Percentiles rank a stretch among this genome's conserved stretches.
Evolutionary conservation across 768 basidiomycete species (phyloP).

Genomic region (Chalciporus piperatus): DNA sequence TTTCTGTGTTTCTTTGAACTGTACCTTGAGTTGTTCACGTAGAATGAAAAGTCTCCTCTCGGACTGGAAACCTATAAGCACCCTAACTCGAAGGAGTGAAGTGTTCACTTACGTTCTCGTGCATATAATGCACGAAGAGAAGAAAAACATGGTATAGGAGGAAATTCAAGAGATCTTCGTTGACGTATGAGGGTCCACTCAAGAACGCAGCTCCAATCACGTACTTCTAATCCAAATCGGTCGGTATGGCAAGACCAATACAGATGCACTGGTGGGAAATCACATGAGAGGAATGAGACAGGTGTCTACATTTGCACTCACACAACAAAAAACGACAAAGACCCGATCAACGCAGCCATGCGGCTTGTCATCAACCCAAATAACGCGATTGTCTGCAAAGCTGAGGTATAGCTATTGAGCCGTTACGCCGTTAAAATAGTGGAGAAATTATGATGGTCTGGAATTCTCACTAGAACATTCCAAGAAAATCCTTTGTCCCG

Average conservation of each 20-base stretch:
- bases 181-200: slow-evolving; percentile 4
- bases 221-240: slow-evolving; percentile 37
- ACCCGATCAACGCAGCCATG: slow-evolving; percentile 61
- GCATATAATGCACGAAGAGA: slow-evolving; percentile 70
- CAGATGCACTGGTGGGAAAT: slow-evolving; percentile 28
- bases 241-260: slow-evolving; percentile 38
- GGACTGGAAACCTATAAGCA: slow-evolving; percentile 21
- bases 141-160: slow-evolving; percentile 78
- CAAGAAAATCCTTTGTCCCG: slow-evolving; percentile 40
- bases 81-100: neutral
- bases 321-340: slow-evolving; percentile 53
- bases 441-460: neutral
- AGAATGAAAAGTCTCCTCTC: slow-evolving; percentile 68
- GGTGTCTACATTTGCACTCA: slow-evolving; percentile 27
- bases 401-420: slow-evolving; percentile 29
- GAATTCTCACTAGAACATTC: slow-evolving; percentile 34
- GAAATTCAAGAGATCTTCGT: slow-evolving; percentile 62
- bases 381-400: slow-evolving; percentile 57
- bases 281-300: slow-evolving; percentile 14
- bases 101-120: slow-evolving; percentile 48
- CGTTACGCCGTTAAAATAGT: slow-evolving; percentile 11
- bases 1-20: slow-evolving; percentile 64
- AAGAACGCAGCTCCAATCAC: slow-evolving; percentile 11
- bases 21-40: slow-evolving; percentile 73
- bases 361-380: slow-evolving; percentile 70